These are phyloP conservation scores for Aureobasidium sp. DNA, from an alignment of 2,329 filamentous ascomycete genomes.

Conservation along the genomic window DNA sequence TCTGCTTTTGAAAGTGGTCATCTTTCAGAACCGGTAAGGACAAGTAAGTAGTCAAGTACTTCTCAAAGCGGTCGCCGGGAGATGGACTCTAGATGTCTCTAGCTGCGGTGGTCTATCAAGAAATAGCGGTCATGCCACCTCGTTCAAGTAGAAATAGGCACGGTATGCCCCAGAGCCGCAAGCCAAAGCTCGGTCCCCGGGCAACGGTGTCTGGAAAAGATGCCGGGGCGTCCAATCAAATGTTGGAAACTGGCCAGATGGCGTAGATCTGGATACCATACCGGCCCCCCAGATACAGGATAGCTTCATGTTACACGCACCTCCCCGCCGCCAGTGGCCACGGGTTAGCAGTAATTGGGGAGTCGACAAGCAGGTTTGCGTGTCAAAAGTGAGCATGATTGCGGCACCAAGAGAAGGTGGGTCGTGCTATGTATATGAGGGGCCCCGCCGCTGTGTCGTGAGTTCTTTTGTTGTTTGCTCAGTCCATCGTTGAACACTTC, in stretches of 20 bases:
- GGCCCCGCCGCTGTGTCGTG: neutral
- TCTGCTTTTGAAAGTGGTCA: neutral
- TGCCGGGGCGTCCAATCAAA: constrained; percentile 2
- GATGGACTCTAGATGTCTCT: neutral
- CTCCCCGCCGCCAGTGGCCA: constrained; percentile 3
- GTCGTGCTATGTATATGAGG: neutral
- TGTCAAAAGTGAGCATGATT: neutral
- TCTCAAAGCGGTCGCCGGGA: neutral
- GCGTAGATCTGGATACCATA: constrained; percentile 3
- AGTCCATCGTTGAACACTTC: neutral
- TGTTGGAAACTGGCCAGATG: neutral
- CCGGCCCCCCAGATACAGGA: constrained; percentile 2
- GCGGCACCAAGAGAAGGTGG: neutral
- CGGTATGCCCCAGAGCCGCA: constrained; percentile 2
- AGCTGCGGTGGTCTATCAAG: neutral
- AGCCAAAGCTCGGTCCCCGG: neutral
- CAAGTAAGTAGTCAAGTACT: no score
- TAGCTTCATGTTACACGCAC: constrained; percentile 1
- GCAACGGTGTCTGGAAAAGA: constrained; percentile 2
- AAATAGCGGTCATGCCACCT: neutral
- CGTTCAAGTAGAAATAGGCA: neutral
- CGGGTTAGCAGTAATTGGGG: neutral
- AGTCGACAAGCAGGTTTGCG: neutral
- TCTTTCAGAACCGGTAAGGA: neutral
- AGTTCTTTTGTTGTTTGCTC: neutral